These are phyloP conservation scores for Pichia sp. DNA, from an alignment of 1,139 yeast species.

Conservation along the genomic window DNA sequence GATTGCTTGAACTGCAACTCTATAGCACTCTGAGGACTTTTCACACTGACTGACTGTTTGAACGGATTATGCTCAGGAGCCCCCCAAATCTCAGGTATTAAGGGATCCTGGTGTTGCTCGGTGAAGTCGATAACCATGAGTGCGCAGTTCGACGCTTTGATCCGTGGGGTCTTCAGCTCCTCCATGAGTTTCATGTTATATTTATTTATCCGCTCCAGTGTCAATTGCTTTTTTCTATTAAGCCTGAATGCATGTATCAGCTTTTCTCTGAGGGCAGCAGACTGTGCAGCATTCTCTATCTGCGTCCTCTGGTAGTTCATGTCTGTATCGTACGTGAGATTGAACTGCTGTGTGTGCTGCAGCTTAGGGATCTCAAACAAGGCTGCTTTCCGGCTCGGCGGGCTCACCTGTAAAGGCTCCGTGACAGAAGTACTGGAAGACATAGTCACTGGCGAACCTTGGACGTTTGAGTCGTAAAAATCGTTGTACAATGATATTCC, in stretches of 20 bases:
- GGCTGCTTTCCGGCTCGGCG: neutral
- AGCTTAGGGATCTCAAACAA: neutral
- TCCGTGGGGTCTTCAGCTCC: slow-evolving; percentile 54
- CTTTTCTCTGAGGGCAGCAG: slow-evolving; percentile 10
- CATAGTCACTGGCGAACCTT: neutral
- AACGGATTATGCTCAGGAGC: slow-evolving; percentile 35
- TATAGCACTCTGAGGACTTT: slow-evolving; percentile 11
- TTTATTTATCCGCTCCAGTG: slow-evolving; percentile 60
- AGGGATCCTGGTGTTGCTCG: slow-evolving; percentile 43
- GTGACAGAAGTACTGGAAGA: slow-evolving; percentile 1
- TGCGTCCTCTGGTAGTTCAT: neutral
- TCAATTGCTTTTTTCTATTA: slow-evolving; percentile 37
- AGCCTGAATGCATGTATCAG: slow-evolving; percentile 19
- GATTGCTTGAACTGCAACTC: neutral
- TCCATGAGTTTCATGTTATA: slow-evolving; percentile 52
- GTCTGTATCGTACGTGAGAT: neutral
- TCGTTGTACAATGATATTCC: neutral
- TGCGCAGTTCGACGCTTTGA: slow-evolving; percentile 67
- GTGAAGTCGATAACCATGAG: slow-evolving; percentile 42
- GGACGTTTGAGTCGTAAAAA: neutral
- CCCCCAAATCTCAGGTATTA: slow-evolving; percentile 45
- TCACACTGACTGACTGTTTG: slow-evolving; percentile 29
- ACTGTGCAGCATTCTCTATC: neutral
- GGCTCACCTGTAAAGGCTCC: neutral
- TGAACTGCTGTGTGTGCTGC: neutral